Evolutionary conservation across 2,329 filamentous ascomycete species (phyloP), one percentile per base, ranked within the genome.

Genomic region (Achaetomium macrosporum): DNA sequence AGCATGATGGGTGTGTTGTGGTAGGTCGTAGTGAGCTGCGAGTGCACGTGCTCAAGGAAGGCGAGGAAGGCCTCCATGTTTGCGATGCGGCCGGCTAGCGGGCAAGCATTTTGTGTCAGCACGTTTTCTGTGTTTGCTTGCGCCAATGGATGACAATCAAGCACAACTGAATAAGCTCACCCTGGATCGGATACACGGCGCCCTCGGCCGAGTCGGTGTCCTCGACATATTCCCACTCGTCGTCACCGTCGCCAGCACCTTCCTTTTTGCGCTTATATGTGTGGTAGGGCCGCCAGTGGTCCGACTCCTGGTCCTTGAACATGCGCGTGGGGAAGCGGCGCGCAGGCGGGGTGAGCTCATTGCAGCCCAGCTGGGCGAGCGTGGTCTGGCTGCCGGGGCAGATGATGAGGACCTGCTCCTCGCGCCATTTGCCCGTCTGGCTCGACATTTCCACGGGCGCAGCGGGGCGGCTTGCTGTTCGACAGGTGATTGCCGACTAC

Each of bases 1-100:
- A 99, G 82, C 68, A 97, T 79, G 59, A 99, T 89, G 2, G 93
- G 91, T 0, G 92, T 96, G 72, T 96, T 96, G 73, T 97, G 93
- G 68, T 96, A 93, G 3, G 89, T 90, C 25, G 90, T 90, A 56
- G 90, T 93, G 55, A 99, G 81, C 44, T 88, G 82, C 69, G 88
- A 85, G 76, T 96, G 89, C 59, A 97, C 86, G 68, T 99, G 89
- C 51, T 91, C 88, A 65, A 99, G 81, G 64, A 97, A 85, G 31
- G 93, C 92, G 59, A 96, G 87, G 73, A 99, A 95, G 60, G 90
- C 92, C 0, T 85, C 79, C 90, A 95, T 96, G 67, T 97, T 83
- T 41, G 87, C 83, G 57, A 99, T 93, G 64, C 82, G 83, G 52
- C 93, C 93, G 59, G 85, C 83, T 76, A 71, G 19, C 19, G 25